phyloP scores from a whole-genome alignment of 345 rosid genomes.

The Reutealis trisperma region DNA sequence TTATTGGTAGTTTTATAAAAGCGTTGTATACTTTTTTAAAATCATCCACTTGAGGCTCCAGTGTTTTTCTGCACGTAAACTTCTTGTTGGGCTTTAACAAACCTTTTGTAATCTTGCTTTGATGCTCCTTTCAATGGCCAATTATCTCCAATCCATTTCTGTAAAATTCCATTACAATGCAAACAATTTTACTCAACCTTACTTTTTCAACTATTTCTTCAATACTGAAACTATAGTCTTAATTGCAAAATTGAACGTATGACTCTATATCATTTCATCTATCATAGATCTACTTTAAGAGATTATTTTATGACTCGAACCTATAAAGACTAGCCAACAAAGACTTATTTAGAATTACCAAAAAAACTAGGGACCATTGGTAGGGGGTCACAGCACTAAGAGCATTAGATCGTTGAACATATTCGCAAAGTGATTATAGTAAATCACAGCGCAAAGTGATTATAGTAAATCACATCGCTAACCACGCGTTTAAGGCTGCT shows the following conservation, averaged over 20 bases:
- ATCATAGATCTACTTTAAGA: too few relatives aligned
- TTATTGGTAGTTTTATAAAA: too few relatives aligned
- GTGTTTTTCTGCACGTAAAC: slow-evolving; percentile 17
- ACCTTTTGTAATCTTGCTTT: slow-evolving; percentile 29
- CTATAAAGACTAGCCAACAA: too few relatives aligned
- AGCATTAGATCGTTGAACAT: slow-evolving; percentile 16
- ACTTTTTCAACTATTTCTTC: background rate
- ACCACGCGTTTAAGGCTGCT: slow-evolving; percentile 23
- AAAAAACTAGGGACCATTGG: slow-evolving; percentile 35
- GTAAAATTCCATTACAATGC: background rate
- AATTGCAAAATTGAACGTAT: background rate
- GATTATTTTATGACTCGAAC: too few relatives aligned
- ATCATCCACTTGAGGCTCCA: slow-evolving; percentile 38
- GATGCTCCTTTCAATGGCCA: slow-evolving; percentile 23
- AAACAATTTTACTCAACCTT: too few relatives aligned
- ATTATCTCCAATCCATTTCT: slow-evolving; percentile 42
- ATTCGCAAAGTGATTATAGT: slow-evolving; percentile 29
- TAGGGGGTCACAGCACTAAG: slow-evolving; percentile 12
- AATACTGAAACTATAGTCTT: background rate
- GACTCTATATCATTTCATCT: too few relatives aligned
- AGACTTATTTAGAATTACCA: slow-evolving; percentile 9
- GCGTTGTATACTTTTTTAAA: slow-evolving; percentile 28
- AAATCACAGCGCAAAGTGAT: slow-evolving; percentile 30
- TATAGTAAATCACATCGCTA: slow-evolving; percentile 46
- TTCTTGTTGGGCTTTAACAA: slow-evolving; percentile 26